Base-by-base conservation (phyloP, 768 basidiomycete genomes). In the Zangia roseola region DNA sequence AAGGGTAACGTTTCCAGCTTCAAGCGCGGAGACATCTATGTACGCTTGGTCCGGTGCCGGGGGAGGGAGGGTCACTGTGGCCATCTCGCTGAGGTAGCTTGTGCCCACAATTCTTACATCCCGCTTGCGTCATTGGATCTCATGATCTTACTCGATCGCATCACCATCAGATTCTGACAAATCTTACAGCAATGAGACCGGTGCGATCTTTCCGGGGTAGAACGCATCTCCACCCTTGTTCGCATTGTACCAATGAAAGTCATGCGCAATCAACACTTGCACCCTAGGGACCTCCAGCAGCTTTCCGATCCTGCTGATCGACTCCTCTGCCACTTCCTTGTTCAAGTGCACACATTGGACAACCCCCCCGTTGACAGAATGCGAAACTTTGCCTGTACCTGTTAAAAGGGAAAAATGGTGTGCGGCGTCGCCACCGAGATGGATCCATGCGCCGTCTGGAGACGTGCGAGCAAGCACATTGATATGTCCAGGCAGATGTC, bases 401-500 rank as follows among this genome's bases (percentile, higher is more conserved):
- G 69, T 77, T 36, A 81, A 58, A 23, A 81, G 64, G 13, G 71
- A 64, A 67, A 71, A 71, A 57, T 80, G 74, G 54, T 82, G 81
- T 2, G 76, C 80, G 45, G 75, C 74, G 54, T 83, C 81, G 0
- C 76, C 80, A 2, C 69, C 79, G 16, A 82, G 68, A 55, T 72
- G 76, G 19, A 83, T 67, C 80, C 81, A 84, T 14, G 63, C 71
- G 6, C 78, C 77, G 30, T 75, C 73, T 1, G 71, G 39, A n/a
- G 76, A 79, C 2, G 78, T 81, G 38, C 81, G 79, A 17, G 69
- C 78, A 9, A 82, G 71, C 41, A 76, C 47, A 47, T 76, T 80
- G 45, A 82, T 52, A 49, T 84, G 81, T 2, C 82, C 81, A 2
- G 69, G 61, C 23, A 81, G 63, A 59, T 83, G 81, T 0, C 81